Evolutionary conservation across 306 rosid species (phyloP).

Genomic region (Glycine soja): DNA sequence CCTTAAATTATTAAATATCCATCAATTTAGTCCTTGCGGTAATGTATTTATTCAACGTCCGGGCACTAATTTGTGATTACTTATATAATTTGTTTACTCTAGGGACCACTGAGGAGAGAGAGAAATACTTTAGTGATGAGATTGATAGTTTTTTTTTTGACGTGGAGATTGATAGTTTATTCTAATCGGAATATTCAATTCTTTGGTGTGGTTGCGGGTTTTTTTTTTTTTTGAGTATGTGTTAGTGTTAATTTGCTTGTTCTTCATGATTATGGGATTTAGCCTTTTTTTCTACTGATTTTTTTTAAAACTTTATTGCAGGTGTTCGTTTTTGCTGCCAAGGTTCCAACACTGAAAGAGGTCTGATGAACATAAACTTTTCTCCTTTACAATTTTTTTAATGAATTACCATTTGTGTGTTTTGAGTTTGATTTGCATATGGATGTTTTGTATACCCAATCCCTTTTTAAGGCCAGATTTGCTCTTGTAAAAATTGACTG

Average conservation of each 20-base stretch:
- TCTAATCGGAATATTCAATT: not conserved
- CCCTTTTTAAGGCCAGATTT: not conserved
- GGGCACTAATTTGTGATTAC: too few species aligned
- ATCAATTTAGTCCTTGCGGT: too few species aligned
- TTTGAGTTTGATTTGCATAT: constrained; percentile 14
- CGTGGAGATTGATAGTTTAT: too few species aligned
- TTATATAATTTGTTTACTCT: too few species aligned
- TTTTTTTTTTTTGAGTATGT: not conserved
- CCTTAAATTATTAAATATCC: too few species aligned
- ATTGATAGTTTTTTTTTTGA: too few species aligned
- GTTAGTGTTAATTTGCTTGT: constrained; percentile 25
- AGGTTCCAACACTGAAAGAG: constrained; percentile 18
- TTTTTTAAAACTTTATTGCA: not conserved
- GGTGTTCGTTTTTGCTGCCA: constrained; percentile 33
- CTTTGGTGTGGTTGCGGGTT: not conserved
- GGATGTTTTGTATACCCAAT: not conserved
- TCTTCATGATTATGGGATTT: constrained; percentile 17
- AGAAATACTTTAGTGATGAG: too few species aligned
- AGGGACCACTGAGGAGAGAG: too few species aligned
- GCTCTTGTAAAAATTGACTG: not conserved
- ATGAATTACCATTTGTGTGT: constrained; percentile 16
- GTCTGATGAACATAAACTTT: not conserved
- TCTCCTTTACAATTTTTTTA: constrained; percentile 12
- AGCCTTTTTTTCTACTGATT: not conserved
- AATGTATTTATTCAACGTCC: too few species aligned